Percentiles rank a stretch among this genome's conserved stretches.
Conservation (phyloP, 371 early-diverging fungal species). For the Smittium culicis region DNA sequence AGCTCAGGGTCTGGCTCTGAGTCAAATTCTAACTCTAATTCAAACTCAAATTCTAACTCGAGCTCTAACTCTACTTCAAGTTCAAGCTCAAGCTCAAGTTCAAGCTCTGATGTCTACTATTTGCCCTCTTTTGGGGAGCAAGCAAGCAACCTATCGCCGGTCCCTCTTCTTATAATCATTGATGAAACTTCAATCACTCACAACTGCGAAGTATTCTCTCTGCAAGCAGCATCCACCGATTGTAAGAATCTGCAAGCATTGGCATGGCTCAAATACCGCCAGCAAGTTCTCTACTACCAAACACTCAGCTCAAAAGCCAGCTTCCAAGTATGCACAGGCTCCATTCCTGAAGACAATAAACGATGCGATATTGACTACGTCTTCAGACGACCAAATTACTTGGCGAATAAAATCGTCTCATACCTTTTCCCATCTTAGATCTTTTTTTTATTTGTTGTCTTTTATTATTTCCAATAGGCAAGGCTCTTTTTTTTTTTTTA, state of each 20-base stretch:
- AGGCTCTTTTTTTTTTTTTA: too few species aligned
- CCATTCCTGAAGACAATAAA: constrained; percentile 20
- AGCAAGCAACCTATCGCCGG: constrained; percentile 7
- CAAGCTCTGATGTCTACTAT: neutral
- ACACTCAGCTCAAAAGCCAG: constrained; percentile 31
- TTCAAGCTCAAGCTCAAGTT: neutral
- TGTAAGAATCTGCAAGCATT: constrained; percentile 32
- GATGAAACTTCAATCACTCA: constrained; percentile 25
- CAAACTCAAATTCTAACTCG: neutral
- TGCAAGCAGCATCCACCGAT: constrained; percentile 15
- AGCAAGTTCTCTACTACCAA: constrained; percentile 34
- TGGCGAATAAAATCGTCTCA: constrained; percentile 14
- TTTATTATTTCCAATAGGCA: too few species aligned
- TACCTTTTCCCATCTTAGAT: constrained; percentile 1
- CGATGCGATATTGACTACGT: constrained; percentile 25
- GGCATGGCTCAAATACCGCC: constrained; percentile 32
- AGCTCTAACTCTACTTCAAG: neutral
- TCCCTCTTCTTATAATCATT: constrained; percentile 25
- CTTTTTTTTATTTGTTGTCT: too few species aligned
- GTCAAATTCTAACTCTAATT: neutral
- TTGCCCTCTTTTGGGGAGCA: too few species aligned
- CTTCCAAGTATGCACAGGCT: constrained; percentile 20
- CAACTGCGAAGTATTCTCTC: constrained; percentile 20
- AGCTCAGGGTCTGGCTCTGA: neutral
- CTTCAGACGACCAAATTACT: constrained; percentile 26